Base-by-base conservation (phyloP, 2,329 filamentous ascomycete genomes). In the Aspergillus flavus region DNA sequence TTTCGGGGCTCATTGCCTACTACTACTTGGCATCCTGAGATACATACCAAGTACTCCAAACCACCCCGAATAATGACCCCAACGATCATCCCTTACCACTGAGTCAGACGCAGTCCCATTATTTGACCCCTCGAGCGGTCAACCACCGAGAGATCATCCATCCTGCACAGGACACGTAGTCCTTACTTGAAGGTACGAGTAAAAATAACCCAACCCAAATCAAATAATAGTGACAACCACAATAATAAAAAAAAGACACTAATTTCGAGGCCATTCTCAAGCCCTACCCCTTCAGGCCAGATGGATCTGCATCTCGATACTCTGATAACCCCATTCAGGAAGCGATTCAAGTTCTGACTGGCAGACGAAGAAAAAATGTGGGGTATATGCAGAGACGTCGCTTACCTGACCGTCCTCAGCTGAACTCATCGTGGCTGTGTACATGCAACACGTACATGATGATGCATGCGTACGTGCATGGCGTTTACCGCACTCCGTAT, bases 361-460 rank as follows among this genome's bases (percentile, higher is more conserved):
- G 26, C 6, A 28, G 10, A 48, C 23, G 4, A 16, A 2, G 7
- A 32, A 32, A 12, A 19, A 28, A 30, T 50, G 46, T 50, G 46
- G 46, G 46, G 46, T 50, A 10, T 32, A 19, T 16, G 16, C 19
- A 41, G 39, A 9, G 39, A 28, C 16, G 3, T 30, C 23, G 6
- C 14, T 19, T 30, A 9, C 46, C 19, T 50, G 46, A 30, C 14
- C 26, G 5, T 28, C 26, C 48, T n/a, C 48, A 32, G 48, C 48
- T 52, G 48, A 32, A 52, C 28, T 32, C 48, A 52, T 52, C n/a
- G 48, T 52, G 48, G 48, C 48, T 52, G 48, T 52, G 48, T 52
- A 52, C 19, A 32, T 52, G 48, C 48, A 32, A 32, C 28, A 32
- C 48, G 28, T 30, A n/a, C 28, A 21, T 32, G 6, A 21, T 32